Conservation (phyloP, 805 yeast species). For the Pichia cabralensis region DNA sequence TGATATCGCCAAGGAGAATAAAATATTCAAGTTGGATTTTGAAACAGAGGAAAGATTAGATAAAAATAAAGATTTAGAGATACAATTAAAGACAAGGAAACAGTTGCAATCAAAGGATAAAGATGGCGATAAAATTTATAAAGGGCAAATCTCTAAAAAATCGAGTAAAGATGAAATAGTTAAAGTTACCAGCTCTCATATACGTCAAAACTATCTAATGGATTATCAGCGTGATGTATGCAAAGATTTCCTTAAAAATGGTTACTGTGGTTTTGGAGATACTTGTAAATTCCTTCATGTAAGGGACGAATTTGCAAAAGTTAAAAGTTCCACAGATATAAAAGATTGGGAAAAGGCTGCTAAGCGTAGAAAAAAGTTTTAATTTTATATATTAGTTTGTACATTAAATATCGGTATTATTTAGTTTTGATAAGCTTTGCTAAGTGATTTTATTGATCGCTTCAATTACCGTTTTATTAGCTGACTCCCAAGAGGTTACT, state of each 20-base stretch:
- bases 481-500: no score
- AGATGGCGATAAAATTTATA: slow-evolving; percentile 21
- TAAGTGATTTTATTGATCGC: no score
- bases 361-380: slow-evolving; percentile 18
- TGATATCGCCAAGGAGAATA: neutral
- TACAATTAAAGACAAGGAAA: neutral
- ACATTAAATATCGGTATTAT: no score
- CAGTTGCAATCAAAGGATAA: slow-evolving; percentile 11
- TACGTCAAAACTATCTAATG: slow-evolving; percentile 56
- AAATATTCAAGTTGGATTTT: slow-evolving; percentile 16
- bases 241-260: slow-evolving; percentile 83
- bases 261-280: slow-evolving; percentile 96
- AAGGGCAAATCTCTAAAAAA: slow-evolving; percentile 15
- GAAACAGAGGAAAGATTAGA: slow-evolving; percentile 17
- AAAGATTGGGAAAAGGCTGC: slow-evolving; percentile 9
- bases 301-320: slow-evolving; percentile 65
- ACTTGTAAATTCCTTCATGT: slow-evolving; percentile 90
- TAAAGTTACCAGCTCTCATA: slow-evolving; percentile 30
- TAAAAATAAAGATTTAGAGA: slow-evolving; percentile 3
- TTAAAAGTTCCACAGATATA: slow-evolving; percentile 17
- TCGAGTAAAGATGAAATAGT: slow-evolving; percentile 9
- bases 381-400: no score
- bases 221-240: slow-evolving; percentile 94
- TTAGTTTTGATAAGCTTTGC: no score
- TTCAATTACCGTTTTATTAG: no score